Base-by-base conservation (phyloP, 441 rosid species). In the Gossypium schwendimanii region DNA sequence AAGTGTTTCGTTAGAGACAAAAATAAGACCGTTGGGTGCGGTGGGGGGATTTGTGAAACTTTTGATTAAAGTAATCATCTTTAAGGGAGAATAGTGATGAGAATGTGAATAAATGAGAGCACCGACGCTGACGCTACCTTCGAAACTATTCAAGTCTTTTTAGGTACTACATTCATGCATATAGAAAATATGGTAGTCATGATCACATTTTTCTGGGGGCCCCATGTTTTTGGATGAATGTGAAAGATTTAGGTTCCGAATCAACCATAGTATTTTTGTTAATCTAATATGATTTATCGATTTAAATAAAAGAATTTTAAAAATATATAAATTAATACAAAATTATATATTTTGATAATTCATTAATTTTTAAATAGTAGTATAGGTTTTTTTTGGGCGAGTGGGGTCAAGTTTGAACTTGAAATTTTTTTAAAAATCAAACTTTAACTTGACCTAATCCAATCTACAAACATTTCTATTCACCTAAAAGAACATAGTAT, bases 61-160 rank as follows among this genome's bases (percentile, higher is more conserved):
- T 47, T 66, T 47, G 70, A 66, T 66, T 66, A 66, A 66, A 47
- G 57, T n/a, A 23, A 6, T 0, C 23, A 47, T 24, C 70, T 66
- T 66, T 47, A 45, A 23, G 8, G 15, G 14, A 14, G 55, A 45
- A 65, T 18, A 23, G 21, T 24, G 7, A 65, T 23, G 11, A 65
- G 36, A 44, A 45, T 21, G 36, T 45, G 55, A 47, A 14, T 31
- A 14, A 21, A 65, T 23, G 21, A 8, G 21, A 66, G 39, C 57
- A 66, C 57, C 70, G 39, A 66, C 31, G 5, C 31, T 3, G 31
- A 28, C 31, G 5, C 31, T 28, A 28, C 21, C 55, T 14, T 45
- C n/a, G 14, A 14, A 45, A 45, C 18, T 64, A 65, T 7, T 65
- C 0, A 44, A 45, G 36, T n/a, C 14, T 28, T 14, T 15, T 8